These are phyloP conservation scores for baker's yeast (Saccharomyces cerevisiae) DNA, from an alignment of 805 yeast genomes.

Conservation along the genomic window DNA sequence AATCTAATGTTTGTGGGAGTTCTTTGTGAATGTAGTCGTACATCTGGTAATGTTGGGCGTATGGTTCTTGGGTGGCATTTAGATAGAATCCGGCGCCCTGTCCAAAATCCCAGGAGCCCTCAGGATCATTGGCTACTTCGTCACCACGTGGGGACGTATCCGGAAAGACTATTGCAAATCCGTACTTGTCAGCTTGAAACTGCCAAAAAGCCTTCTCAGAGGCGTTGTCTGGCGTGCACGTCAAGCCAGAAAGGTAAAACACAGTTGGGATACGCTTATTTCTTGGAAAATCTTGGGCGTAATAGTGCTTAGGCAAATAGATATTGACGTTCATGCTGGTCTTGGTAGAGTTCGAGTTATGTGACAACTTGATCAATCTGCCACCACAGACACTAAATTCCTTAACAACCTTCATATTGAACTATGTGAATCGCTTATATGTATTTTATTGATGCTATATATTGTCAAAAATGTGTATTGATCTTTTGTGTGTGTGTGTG, in stretches of 20 bases:
- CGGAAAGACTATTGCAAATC: conserved; percentile 85
- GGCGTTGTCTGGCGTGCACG: conserved; percentile 90
- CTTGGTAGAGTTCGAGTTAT: conserved; percentile 54
- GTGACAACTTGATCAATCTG: conserved; percentile 62
- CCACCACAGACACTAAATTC: conserved; percentile 55
- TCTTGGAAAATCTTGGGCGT: conserved; percentile 13
- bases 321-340: conserved; percentile 80
- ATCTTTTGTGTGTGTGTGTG: not conserved
- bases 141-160: conserved; percentile 94
- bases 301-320: conserved; percentile 58
- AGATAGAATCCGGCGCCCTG: conserved; percentile 93
- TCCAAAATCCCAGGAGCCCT: conserved; percentile 72
- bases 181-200: conserved; percentile 68
- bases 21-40: conserved; percentile 74
- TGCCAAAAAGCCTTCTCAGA: conserved; percentile 88
- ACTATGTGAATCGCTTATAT: not conserved
- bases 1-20: conserved; percentile 46
- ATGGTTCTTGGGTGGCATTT: conserved; percentile 70
- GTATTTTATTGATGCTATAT: not conserved
- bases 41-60: conserved; percentile 72
- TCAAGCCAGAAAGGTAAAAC: conserved; percentile 76
- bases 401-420: not conserved
- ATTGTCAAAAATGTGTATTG: not conserved
- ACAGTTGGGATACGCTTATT: conserved; percentile 51
- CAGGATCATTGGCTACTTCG: conserved; percentile 67